Base-by-base conservation (phyloP, 2,329 filamentous ascomycete genomes). In the Alternaria atra region DNA sequence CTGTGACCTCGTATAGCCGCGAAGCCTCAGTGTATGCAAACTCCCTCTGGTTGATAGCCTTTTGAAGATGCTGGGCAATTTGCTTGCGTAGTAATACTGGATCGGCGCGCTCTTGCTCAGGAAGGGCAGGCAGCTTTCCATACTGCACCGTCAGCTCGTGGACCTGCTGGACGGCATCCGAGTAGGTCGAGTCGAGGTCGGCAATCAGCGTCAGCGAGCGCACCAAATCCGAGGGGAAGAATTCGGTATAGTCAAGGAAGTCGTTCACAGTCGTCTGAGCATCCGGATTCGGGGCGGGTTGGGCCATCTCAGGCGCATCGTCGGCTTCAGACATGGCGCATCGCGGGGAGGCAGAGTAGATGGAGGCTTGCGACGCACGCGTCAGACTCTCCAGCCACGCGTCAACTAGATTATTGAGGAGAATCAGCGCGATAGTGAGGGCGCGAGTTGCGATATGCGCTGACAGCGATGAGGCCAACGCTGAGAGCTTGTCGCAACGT, bases 191-290 rank as follows among this genome's bases (percentile, higher is more conserved):
- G 62, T 85, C 81, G 64, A 85, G 82, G 62, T 84, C 80, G 64
- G 83, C 82, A 69, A 90, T 88, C 58, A 90, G 81, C 52, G 85
- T 87, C 55, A 90, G 79, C 64, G 87, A 89, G 69, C 88, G 87
- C 60, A 85, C 83, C 25, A 90, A 80, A 73, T 90, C 87, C 9
- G 87, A 86, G 34, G 88, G 88, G 58, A 89, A 88, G 81, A 88
- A 89, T 78, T 90, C 88, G 64, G 88, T 90, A 78, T 90, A 90
- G 76, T 89, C 87, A 60, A 89, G 85, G 76, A 88, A 90, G 75
- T 90, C 88, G 65, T 87, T 89, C 46, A 90, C 85, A 27, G 87
- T 89, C 34, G 87, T 86, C 73, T 89, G 87, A 58, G 87, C 86
- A 71, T 90, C 88, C 34, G 88, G 87, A 72, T 90, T 87, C 55